Evolutionary conservation across 768 basidiomycete species (phyloP), one percentile per base, ranked within the genome.

Genomic region (Lactifluus hygrophoroides): DNA sequence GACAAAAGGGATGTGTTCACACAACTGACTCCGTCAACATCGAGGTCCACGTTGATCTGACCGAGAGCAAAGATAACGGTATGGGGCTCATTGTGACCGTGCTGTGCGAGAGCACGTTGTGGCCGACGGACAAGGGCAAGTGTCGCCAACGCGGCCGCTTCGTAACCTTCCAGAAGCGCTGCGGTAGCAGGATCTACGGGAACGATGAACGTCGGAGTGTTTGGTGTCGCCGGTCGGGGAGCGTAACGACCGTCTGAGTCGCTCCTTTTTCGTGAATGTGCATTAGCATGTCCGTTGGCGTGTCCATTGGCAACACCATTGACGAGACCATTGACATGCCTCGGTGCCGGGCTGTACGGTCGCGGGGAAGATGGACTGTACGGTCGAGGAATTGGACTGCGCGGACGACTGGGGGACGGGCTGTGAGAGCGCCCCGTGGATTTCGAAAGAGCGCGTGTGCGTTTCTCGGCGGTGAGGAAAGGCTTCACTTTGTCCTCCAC

Each of bases 11-110:
- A 75, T 42, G 91, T 68, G 30, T 79, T 77, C 54, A 90, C 76
- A 66, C 90, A 80, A 0, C 80, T 72, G 17, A 88, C 78, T 21
- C 80, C 81, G 6, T 85, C 81, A 0, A 85, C 65, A 35, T 74
- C 69, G 40, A 77, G 66, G 45, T 73, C 54, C 25, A 80, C 66
- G 9, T 74, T 67, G 25, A 75, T 66, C 11, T 73, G 73, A 6
- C 92, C 91, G 48, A 95, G 78, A 40, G 80, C 76, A 67, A 96
- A 78, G 54, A 96, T 68, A 55, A 89, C 77, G 1, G 84, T 88
- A 45, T 80, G 77, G 1, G 90, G 80, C 46, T 82, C 72, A 6
- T 76, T 64, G 14, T 81, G 65, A n/a, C 86, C 84, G 2, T 71
- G 74, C 34, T 76, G 69, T 4, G 69, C 69, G 60, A 86, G 70